Base-by-base conservation (phyloP, 2,329 filamentous ascomycete species). In the Penicillium aurantiogriseum region DNA sequence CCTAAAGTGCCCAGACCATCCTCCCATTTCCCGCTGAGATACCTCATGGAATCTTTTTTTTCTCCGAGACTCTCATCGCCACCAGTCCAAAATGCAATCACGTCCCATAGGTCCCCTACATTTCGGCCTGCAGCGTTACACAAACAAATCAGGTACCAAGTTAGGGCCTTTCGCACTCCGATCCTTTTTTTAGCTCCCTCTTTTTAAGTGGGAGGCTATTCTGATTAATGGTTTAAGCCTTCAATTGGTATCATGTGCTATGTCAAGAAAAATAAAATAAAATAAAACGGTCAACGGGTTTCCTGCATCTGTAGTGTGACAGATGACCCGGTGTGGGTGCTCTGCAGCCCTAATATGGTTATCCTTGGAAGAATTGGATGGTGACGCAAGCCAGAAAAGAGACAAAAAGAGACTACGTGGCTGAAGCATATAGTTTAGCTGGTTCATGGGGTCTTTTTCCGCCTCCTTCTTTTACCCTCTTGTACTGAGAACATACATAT, bases 91-190 rank as follows among this genome's bases (percentile, higher is more conserved):
- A 57, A 56, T 48, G 6, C 33, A 66, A 65, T 60, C 21, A 44
- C 45, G 44, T 19, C 21, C 48, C 31, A 56, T 48, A 59, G 36
- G 31, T 53, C 45, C 53, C 52, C 46, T 60, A 53, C 43, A 44
- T 56, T 13, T 55, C 42, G 43, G 49, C 39, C 42, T 57, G 35
- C 46, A 59, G 43, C 53, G 64, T 66, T 44, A 50, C 51, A 66
- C 63, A 56, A 61, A 61, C 52, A 56, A 40, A 60, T 63, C 63
- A 65, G 63, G 64, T 58, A 65, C 61, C 55, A 56, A 65, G 45
- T 55, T 56, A 56, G 35, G 60, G 45, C 36, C 17, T 47, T 47
- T 44, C 19, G 15, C 44, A 23, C 27, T 54, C n/a, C 8, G 21
- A 44, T 47, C 38, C 17, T 23, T 50, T 53, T 25, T 29, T 27